Evolutionary conservation across 257 asterid species (phyloP).

Genomic region (Nicotiana attenuata): DNA sequence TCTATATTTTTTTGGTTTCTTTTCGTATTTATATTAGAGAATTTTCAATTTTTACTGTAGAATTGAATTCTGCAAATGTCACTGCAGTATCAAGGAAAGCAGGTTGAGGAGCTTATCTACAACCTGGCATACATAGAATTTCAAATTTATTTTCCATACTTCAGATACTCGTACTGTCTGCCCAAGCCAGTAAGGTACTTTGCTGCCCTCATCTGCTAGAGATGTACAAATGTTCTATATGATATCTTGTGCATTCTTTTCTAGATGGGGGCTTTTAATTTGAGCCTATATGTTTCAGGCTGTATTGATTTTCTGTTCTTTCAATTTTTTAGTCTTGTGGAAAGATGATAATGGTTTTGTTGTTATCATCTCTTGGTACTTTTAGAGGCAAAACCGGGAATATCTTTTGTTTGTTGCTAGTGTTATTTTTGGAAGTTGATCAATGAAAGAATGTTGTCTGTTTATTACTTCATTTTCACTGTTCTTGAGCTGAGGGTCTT

Average conservation of each 20-base stretch:
- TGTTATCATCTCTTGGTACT: background rate
- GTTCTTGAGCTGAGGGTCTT: no score
- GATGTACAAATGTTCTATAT: slow-evolving; percentile 4
- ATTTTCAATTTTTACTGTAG: background rate
- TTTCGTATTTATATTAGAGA: background rate
- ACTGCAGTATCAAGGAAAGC: slow-evolving; percentile 58
- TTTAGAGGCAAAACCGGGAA: background rate
- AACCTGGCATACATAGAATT: slow-evolving; percentile 31
- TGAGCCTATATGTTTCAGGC: background rate
- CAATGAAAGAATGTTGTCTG: background rate
- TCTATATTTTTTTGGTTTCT: background rate
- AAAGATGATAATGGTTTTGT: background rate
- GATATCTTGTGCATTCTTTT: slow-evolving; percentile 5
- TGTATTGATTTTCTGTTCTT: background rate
- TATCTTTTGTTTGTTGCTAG: background rate
- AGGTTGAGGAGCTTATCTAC: slow-evolving; percentile 48
- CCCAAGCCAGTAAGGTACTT: slow-evolving; percentile 48
- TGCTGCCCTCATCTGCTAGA: slow-evolving; percentile 16
- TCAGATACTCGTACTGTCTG: slow-evolving; percentile 29
- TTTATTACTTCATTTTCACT: no score
- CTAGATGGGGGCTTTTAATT: background rate
- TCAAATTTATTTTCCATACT: slow-evolving; percentile 34
- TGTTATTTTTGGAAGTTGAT: background rate
- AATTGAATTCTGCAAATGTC: slow-evolving; percentile 32
- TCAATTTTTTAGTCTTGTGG: background rate